phyloP scores from a whole-genome alignment of 2,329 filamentous ascomycete species.

The Colletotrichum tabaci region DNA sequence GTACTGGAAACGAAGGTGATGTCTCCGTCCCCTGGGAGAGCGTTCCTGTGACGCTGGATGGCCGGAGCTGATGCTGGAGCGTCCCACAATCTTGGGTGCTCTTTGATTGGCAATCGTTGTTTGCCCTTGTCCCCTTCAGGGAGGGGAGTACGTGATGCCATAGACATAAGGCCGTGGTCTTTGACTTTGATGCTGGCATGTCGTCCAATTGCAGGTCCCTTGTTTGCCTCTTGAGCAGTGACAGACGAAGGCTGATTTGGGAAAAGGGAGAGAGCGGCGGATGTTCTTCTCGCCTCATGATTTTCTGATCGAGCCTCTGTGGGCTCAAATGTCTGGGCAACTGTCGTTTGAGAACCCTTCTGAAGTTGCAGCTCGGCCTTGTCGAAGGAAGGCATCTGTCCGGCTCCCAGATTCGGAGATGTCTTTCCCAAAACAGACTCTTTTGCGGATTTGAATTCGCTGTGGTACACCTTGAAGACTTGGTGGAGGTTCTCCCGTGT shows the following conservation, averaged over 20 bases:
- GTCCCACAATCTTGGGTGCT: neutral
- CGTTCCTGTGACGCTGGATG: neutral
- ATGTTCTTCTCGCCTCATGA: neutral
- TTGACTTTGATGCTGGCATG: neutral
- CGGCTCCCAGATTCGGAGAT: neutral
- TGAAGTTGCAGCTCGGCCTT: neutral
- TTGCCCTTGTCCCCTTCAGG: constrained; percentile 16
- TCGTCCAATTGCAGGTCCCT: neutral
- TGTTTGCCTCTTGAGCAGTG: neutral
- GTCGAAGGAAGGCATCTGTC: neutral
- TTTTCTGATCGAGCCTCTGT: neutral
- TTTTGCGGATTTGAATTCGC: constrained; percentile 45
- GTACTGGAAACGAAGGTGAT: constrained; percentile 11
- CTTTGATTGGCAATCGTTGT: neutral
- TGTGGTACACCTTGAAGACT: constrained; percentile 53
- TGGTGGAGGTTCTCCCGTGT: constrained; percentile 53
- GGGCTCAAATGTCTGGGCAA: neutral
- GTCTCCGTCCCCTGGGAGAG: constrained; percentile 7
- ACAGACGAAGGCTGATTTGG: neutral
- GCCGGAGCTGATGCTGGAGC: constrained; percentile 6
- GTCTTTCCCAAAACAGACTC: constrained; percentile 3
- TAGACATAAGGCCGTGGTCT: no score
- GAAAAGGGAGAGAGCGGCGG: neutral
- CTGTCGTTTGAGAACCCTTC: neutral
- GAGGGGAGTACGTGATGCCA: neutral